Evolutionary conservation across 192 early-diverging fungal species (phyloP), one percentile per base, ranked within the genome.

Genomic region (Coemansia sp.): DNA sequence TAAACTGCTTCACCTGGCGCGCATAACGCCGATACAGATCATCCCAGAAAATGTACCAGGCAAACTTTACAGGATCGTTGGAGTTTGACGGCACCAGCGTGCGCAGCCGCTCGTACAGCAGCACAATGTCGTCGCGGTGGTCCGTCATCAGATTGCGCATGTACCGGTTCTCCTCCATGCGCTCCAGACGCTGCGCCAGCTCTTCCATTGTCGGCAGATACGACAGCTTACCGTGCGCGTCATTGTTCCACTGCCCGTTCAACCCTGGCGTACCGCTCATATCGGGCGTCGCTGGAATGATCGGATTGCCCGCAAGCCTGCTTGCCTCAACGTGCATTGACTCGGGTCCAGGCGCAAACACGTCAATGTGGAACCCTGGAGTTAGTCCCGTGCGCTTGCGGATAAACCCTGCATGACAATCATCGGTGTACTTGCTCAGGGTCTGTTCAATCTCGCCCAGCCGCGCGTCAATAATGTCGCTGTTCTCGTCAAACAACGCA

Each of bases 31-130:
- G 74, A 58, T 85, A 87, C 2, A 89, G 59, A 43, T 89, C 88
- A 54, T 89, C 88, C 86, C 86, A 89, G 62, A 89, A 87, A 16
- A 89, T 66, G 45, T 86, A 89, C 88, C 88, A 89, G n/a, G 74
- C 70, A 59, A 77, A 74, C 49, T 75, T 76, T 12, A 69, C 64
- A 1, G 79, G 79, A 17, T 82, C 74, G 57, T 75, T 82, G 47
- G 67, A 64, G 27, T 63, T 61, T 0, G 74, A 76, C 0, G 79
- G 79, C 45, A 77, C 74, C 59, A 82, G 57, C 0, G 74, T 77
- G 53, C 74, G 73, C 54, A 82, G 61, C 1, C 79, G 74, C 64
- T 82, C 74, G 65, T 82, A 82, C 8, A 82, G 64, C 37, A 72
- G 61, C 8, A 54, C 35, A 23, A 82, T 73, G 19, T 82, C 79